phyloP scores from a whole-genome alignment of 2,329 filamentous ascomycete genomes.

The Didymosphaeria variabile region DNA sequence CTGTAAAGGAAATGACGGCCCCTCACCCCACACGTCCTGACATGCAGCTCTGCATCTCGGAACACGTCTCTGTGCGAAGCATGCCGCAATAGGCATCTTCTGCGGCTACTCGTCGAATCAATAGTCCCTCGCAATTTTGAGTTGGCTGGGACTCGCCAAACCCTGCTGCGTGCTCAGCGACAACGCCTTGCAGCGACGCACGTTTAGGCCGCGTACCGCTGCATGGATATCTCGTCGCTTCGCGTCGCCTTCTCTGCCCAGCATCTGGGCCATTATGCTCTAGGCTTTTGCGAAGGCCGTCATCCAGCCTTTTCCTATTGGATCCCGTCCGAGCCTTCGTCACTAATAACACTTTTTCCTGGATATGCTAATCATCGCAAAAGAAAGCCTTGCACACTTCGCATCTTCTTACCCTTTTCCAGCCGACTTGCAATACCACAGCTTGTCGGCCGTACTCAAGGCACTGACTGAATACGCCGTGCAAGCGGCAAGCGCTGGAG shows the following conservation, averaged over 20 bases:
- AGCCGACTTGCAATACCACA: not conserved
- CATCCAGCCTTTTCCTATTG: constrained; percentile 25
- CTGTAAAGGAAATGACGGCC: constrained; percentile 32
- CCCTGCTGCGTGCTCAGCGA: constrained; percentile 40
- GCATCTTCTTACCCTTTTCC: constrained; percentile 6
- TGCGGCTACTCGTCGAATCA: constrained; percentile 32
- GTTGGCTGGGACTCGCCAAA: constrained; percentile 37
- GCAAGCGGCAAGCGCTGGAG: not conserved
- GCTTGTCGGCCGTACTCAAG: not conserved
- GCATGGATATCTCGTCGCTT: constrained; percentile 25
- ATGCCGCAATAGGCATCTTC: constrained; percentile 30
- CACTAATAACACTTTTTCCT: not conserved
- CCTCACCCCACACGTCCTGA: constrained; percentile 38
- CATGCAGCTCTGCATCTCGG: constrained; percentile 33
- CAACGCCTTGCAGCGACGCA: constrained; percentile 40
- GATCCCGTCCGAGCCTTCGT: constrained; percentile 20
- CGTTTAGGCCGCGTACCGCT: constrained; percentile 36
- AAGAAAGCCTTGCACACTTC: constrained; percentile 21
- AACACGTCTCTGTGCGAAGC: constrained; percentile 26
- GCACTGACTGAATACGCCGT: not conserved
- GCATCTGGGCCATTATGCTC: constrained; percentile 24
- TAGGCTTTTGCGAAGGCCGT: constrained; percentile 11
- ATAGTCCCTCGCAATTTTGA: constrained; percentile 28
- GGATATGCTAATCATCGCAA: constrained; percentile 14
- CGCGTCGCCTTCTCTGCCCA: constrained; percentile 31